A percentile compares a stretch with the other conserved stretches of the same genome.
These are phyloP conservation scores for Sarocladium kiliense DNA, from an alignment of 2,329 filamentous ascomycete genomes.

Conservation along the genomic window DNA sequence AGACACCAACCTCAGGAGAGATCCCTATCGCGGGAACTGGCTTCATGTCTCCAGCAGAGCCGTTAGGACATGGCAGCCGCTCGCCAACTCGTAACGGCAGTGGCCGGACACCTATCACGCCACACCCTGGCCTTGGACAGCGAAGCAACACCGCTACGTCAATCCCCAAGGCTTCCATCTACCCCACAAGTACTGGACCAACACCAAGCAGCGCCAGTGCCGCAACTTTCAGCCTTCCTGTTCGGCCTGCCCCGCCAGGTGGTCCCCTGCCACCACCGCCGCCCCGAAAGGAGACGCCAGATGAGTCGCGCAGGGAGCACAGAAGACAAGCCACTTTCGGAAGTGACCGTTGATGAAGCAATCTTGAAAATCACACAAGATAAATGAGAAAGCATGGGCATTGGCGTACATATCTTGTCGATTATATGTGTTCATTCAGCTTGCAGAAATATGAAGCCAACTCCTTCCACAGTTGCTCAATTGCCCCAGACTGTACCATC, in stretches of 20 bases:
- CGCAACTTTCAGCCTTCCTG: constrained; percentile 56
- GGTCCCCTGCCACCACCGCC: constrained; percentile 57
- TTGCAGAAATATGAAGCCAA: constrained; percentile 1
- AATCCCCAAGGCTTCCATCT: constrained; percentile 40
- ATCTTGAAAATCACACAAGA: neutral
- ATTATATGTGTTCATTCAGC: neutral
- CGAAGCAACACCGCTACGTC: constrained; percentile 48
- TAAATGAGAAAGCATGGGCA: neutral
- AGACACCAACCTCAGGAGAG: constrained; percentile 66
- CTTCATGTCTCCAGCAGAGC: constrained; percentile 49
- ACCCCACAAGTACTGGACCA: constrained; percentile 31
- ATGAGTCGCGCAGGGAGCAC: constrained; percentile 46
- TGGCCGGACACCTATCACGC: constrained; percentile 31
- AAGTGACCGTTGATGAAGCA: neutral
- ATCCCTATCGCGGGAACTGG: constrained; percentile 59
- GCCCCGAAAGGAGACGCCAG: constrained; percentile 50
- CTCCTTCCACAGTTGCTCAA: neutral
- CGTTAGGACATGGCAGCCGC: constrained; percentile 38
- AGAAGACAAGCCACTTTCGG: constrained; percentile 48
- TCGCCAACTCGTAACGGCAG: constrained; percentile 48
- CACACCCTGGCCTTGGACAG: constrained; percentile 48
- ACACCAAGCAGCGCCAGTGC: constrained; percentile 26
- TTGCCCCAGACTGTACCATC: too few relatives aligned
- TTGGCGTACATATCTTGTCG: constrained; percentile 6
- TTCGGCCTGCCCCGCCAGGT: constrained; percentile 56